Base-by-base conservation (phyloP, 106 monocot species). In the Dendrobium chrysotoxum region DNA sequence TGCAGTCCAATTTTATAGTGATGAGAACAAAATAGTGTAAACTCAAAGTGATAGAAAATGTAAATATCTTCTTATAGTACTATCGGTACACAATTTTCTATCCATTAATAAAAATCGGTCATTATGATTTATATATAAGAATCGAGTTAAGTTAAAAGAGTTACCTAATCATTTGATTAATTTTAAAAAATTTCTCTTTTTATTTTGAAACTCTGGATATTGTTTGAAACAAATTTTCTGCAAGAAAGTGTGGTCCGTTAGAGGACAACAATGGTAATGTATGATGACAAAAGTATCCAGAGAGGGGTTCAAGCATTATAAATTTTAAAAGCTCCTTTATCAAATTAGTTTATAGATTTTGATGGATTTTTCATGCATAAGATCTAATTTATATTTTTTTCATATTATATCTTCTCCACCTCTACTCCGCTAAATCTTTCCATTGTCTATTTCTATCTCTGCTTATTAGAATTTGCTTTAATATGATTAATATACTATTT, bases 141-240 rank as follows among this genome's bases (percentile, higher is more conserved):
- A 71, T 64, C 64, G 7, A 71, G 7, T 0, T 71, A 2, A 71
- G 74, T 40, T 74, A 5, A 74, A 35, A 21, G 20, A 74, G 28
- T 40, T 40, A 74, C 74, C 74, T 74, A 40, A 74, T 40, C 21
- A 41, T 74, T 74, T 20, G 18, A 28, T 15, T 74, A 40, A 74
- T 74, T 74, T 39, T 74, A 39, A 74, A 74, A 74, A 74, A 41
- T 74, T 41, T 74, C 74, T 40, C 28, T 74, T 28, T 74, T 74
- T 41, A 74, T 21, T 41, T 74, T 74, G 25, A 74, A 7, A 41
- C 40, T 74, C 20, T 74, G 41, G 5, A 41, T 39, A 74, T 40
- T 74, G 20, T 28, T 74, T 39, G 74, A 74, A 13, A 74, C 15
- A 39, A 40, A 74, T 74, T 74, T 74, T 1, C 74, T 74, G 74